Evolutionary conservation across 768 basidiomycete species (phyloP), one percentile per base, ranked within the genome.

Genomic region (Phallus indusiatus): DNA sequence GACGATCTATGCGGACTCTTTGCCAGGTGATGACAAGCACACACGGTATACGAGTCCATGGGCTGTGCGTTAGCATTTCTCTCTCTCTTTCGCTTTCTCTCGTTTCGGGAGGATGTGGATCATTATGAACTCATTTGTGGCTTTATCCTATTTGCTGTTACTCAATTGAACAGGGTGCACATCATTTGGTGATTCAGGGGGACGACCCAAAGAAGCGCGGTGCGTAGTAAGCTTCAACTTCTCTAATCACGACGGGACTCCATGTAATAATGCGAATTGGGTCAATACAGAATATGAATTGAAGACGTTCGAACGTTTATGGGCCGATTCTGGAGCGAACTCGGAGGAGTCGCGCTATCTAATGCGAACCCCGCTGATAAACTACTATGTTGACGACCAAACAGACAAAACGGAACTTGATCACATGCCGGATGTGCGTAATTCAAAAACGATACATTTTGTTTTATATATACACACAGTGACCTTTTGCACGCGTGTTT

Each of bases 11-110:
- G 85, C 90, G 0, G 86, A 89, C 54, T 73, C 77, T 1, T 74
- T 90, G 46, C 89, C 90, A 0, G 83, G 76, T 42, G 90, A 92
- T 68, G 77, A 81, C 1, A 85, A 84, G 71, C 78, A 76, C n/a
- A 83, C 86, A 67, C 76, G 77, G 55, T 92, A 88, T 64, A 88
- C 90, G 1, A 88, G 86, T 67, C 80, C 80, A 35, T 91, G 90
- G 90, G 90, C 90, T 37, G 90, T 88, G 62, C 63, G 84, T 74
- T 20, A 17, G 16, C 17, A n/a, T n/a, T n/a, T n/a, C n/a, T n/a
- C n/a, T n/a, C n/a, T n/a, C n/a, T n/a, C n/a, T 55, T 46, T 17
- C 34, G 35, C 21, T 46, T 37, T 20, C 54, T 37, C 36, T 22
- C 28, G 33, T 21, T 47, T 47, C 24, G 33, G 28, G 52, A 36